Evolutionary conservation across 1,139 yeast species (phyloP), one percentile per base, ranked within the genome.

Genomic region (Candida glucosophila): DNA sequence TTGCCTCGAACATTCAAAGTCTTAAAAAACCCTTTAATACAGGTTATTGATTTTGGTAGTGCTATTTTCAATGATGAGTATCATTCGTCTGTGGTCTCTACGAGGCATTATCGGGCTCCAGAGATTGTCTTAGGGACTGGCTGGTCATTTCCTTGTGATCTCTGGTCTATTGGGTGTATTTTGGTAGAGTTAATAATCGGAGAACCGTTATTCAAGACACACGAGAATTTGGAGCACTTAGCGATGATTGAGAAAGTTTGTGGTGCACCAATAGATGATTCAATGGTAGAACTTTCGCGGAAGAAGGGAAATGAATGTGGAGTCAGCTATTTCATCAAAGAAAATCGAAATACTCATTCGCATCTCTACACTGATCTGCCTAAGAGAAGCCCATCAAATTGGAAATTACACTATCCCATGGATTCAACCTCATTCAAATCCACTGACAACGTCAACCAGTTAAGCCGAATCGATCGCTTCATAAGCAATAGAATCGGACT

Each of bases 81-180:
- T 48, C 99, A 92, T 56, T 77, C 93, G 6, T 75, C 80, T 19
- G 77, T 92, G 14, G 95, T 92, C 7, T 82, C 95, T 9, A 90
- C 98, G 2, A 67, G 99, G 29, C 98, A 92, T 53, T 92, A 92
- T 53, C 64, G 99, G 30, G 98, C 98, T 0, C 98, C 98, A 0
- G 99, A 92, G 49, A 86, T 92, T 38, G 88, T 90, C 2, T 57
- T 92, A 19, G 96, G 96, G 1, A 67, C 74, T 18, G 97, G 97
- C 19, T 92, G 98, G 90, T 75, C 85, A 3, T 78, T 68, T 38
- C 85, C 88, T 1, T 90, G 98, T 52, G 99, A 92, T 52, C 62
- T 90, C 56, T 92, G 98, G 99, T 83, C 95, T 2, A 68, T 90
- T 29, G 99, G 96, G 1, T 88, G 98, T 50, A 86, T 92, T 10